These are phyloP conservation scores for Dactylellina drechsleri DNA, from an alignment of 2,329 filamentous ascomycete genomes.

Conservation along the genomic window DNA sequence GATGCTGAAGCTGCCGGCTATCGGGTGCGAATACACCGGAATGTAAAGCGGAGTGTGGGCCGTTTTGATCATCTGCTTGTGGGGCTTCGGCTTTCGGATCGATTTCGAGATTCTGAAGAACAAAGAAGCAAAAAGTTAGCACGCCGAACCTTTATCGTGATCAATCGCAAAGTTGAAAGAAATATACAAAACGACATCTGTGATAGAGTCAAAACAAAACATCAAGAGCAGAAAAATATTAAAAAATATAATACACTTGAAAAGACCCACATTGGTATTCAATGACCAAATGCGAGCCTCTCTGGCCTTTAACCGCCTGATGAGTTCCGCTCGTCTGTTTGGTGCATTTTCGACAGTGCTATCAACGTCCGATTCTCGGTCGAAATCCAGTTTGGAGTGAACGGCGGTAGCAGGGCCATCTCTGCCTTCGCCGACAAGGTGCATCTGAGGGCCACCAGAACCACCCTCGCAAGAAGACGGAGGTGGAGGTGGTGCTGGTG, in stretches of 20 bases:
- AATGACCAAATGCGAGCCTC: constrained; percentile 80
- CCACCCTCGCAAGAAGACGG: constrained; percentile 27
- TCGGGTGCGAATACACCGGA: constrained; percentile 73
- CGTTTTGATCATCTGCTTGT: constrained; percentile 65
- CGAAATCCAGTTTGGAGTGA: constrained; percentile 38
- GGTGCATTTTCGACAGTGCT: constrained; percentile 34
- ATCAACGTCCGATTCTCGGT: constrained; percentile 3
- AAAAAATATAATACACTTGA: constrained; percentile 47
- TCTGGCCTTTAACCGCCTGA: constrained; percentile 82
- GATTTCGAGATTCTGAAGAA: constrained; percentile 58
- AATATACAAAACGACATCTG: constrained; percentile 54
- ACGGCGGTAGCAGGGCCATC: constrained; percentile 40
- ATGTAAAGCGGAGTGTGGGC: constrained; percentile 80
- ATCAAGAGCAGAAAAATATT: neutral
- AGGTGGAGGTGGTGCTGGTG: constrained; percentile 31
- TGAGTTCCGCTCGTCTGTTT: constrained; percentile 77
- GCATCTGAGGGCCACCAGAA: constrained; percentile 36
- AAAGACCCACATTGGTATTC: constrained; percentile 67
- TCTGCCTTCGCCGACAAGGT: constrained; percentile 26
- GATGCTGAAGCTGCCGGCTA: constrained; percentile 56
- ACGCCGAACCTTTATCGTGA: neutral
- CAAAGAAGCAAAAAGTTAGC: constrained; percentile 49
- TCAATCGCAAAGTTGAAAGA: neutral
- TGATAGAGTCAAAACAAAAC: constrained; percentile 5
- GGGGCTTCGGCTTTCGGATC: constrained; percentile 56